These are phyloP conservation scores for Backusella morwellensis DNA, from an alignment of 192 early-diverging fungal genomes.

Conservation along the genomic window DNA sequence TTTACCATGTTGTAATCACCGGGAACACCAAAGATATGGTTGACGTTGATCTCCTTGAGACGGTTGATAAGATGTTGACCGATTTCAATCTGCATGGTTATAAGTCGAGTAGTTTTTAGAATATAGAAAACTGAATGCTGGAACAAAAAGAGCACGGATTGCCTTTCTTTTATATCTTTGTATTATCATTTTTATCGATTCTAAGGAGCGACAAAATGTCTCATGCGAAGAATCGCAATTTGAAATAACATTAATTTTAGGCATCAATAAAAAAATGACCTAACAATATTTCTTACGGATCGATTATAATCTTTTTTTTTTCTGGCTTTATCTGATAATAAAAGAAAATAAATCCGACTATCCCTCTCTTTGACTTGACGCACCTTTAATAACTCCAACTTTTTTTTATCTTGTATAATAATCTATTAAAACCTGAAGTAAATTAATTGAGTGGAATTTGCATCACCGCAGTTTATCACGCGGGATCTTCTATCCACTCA, in stretches of 20 bases:
- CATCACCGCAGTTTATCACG: background rate
- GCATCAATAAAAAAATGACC: background rate
- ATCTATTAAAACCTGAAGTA: background rate
- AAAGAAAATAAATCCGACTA: background rate
- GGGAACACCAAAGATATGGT: constrained; percentile 42
- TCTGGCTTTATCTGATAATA: background rate
- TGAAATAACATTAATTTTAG: background rate
- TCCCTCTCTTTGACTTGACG: background rate
- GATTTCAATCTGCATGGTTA: constrained; percentile 13
- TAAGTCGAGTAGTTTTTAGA: background rate
- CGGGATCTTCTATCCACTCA: background rate
- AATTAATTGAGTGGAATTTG: background rate
- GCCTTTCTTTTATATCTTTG: background rate
- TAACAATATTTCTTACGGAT: background rate
- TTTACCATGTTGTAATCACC: constrained; percentile 48
- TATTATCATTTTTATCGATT: constrained; percentile 4
- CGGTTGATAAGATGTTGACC: constrained; percentile 39
- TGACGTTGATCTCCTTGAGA: constrained; percentile 42
- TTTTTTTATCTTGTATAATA: background rate
- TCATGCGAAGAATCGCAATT: background rate
- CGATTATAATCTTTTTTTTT: background rate
- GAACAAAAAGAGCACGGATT: background rate
- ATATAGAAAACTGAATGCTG: background rate
- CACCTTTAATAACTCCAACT: background rate
- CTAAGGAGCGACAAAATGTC: constrained; percentile 5